Base-by-base conservation (phyloP, 352 stramenopile genomes). In the Globisporangium middletonii region DNA sequence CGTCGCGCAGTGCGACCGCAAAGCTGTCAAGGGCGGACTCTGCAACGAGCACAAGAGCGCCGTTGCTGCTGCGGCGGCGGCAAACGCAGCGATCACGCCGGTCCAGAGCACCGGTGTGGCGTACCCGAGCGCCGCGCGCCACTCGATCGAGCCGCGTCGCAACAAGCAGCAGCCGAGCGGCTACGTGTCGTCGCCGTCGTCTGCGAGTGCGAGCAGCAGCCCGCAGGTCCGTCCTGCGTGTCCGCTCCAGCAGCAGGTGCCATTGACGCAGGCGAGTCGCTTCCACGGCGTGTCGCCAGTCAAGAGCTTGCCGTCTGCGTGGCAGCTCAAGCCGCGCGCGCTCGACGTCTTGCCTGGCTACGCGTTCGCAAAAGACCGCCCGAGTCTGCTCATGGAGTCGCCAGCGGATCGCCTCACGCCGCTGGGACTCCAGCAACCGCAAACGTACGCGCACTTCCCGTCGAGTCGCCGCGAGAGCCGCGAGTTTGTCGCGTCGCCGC, bases 1-100 rank as follows among this genome's bases (percentile, higher is more conserved):
- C 8, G 44, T 55, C 12, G 43, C n/a, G 0, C 38, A 48, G 0
- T 77, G 69, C 26, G 38, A 26, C 16, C 66, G 63, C 50, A 72
- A 73, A 38, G 67, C 69, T 0, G 57, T 71, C 15, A 65, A 63
- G 30, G 57, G 67, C 4, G 67, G 64, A 3, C 61, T 58, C 44
- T 77, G 69, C 8, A 51, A 42, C 13, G 59, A 71, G 42, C 69
- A 77, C 53, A 53, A 66, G 27, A 30, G 37, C 26, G 41, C 47
- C 1, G 59, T 38, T 2, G 43, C 54, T n/a, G 41, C 48, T 12
- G 55, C 47, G 1, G 28, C 43, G 7, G 38, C 19, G 13, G 42
- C 48, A 12, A 53, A 38, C 16, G 47, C 19, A 23, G 48, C 47
- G 18, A 57, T 56, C 42, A 57, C 58, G 8, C 58, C 58, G 16